Conservation (phyloP, 139 green algal species). For the Closterium sp. region DNA sequence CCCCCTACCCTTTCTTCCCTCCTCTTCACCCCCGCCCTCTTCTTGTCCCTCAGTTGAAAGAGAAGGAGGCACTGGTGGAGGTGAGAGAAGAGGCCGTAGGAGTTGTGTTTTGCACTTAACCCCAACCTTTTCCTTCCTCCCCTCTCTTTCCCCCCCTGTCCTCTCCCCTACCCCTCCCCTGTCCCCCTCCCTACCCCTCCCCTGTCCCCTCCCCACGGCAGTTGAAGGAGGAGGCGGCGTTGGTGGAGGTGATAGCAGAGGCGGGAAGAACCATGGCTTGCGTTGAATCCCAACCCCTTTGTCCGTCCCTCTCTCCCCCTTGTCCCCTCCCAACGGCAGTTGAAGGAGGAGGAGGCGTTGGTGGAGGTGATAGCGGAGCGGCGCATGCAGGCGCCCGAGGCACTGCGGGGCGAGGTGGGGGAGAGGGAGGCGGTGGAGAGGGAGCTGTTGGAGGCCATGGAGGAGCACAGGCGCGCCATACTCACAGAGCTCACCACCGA, state of each 20-base stretch:
- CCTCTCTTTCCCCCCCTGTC: too few relatives aligned
- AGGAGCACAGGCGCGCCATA: slow-evolving; percentile 1
- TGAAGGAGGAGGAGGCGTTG: slow-evolving; percentile 26
- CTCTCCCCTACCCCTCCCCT: neutral
- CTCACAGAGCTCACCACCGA: neutral
- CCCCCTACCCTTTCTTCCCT: too few relatives aligned
- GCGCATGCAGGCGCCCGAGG: slow-evolving; percentile 2
- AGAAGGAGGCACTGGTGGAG: neutral
- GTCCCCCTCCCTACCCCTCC: neutral
- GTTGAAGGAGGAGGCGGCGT: neutral
- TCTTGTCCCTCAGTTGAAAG: neutral
- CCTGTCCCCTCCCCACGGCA: too few relatives aligned
- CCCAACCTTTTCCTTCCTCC: too few relatives aligned
- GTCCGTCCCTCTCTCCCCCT: neutral
- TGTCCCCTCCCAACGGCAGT: neutral
- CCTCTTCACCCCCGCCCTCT: too few relatives aligned
- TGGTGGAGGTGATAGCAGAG: neutral
- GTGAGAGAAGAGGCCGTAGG: neutral
- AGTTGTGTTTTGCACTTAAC: too few relatives aligned
- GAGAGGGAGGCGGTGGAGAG: neutral
- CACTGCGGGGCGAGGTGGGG: slow-evolving; percentile 8
- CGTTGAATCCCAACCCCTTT: neutral
- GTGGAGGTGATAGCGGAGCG: neutral
- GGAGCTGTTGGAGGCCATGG: neutral
- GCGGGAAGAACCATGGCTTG: neutral